Evolutionary conservation across 768 basidiomycete genomes (phyloP), one percentile per base, ranked within the genome.

Genomic region (Mrakia gelida): DNA sequence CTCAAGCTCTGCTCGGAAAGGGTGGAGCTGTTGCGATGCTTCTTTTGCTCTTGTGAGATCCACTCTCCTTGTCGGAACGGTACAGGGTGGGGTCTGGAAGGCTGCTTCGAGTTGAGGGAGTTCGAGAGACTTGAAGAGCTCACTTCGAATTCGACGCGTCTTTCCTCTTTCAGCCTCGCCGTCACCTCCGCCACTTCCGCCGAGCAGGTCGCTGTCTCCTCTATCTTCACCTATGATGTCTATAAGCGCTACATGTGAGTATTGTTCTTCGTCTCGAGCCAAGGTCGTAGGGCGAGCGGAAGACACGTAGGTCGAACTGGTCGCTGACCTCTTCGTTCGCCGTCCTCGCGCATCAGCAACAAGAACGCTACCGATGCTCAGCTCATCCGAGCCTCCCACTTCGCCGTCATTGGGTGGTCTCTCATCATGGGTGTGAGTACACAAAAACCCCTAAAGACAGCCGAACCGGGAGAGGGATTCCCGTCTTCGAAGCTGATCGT

Each of bases 171-270:
- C 38, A 75, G 74, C 78, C 62, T 79, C n/a, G 75, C 71, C 59
- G 79, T 81, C 28, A 85, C 85, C 13, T 85, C 90, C 68, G 92
- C 94, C 3, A 92, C 91, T 63, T 90, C 90, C 65, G 95, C 95
- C 18, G 95, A 98, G 84, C 87, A 75, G 65, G 95, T 98, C 81
- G 95, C 94, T 0, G 92, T 95, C 2, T 94, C 93, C 0, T 89
- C 89, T 0, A 82, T 95, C 71, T 82, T 94, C 81, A 94, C 94
- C 0, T 94, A 92, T 81, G 94, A 84, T 75, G 79, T 83, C 34
- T 84, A 84, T 80, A 87, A 90, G 90, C 87, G 85, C 76, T 94
- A 95, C 82, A 87, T 96, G 65, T 67, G 16, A 67, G 65, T 41
- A 1, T 16, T 45, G 9, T 10, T 16, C 18, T 21, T 8, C 54